Percentiles rank a stretch among this genome's conserved stretches.
Conservation (phyloP, 208 protist species). For the Vickermania spadyakhi region DNA sequence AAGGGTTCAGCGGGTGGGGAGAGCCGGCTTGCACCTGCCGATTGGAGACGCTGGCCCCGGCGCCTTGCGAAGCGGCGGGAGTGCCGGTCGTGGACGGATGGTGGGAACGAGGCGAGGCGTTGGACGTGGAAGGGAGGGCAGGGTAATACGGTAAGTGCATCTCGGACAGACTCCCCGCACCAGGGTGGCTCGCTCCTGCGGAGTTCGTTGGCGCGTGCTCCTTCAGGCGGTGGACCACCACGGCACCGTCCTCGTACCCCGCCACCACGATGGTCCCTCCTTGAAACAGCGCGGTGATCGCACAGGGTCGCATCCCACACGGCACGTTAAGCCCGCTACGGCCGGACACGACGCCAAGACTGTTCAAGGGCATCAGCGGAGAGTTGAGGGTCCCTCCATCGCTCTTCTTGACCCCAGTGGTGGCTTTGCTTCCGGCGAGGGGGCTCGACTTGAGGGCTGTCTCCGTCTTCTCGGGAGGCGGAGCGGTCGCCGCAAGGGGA, state of each 20-base stretch:
- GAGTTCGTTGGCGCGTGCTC: not conserved
- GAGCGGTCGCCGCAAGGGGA: not conserved
- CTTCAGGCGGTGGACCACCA: not conserved
- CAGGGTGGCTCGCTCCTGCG: not conserved
- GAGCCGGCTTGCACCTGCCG: not conserved
- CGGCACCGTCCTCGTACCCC: constrained; percentile 3
- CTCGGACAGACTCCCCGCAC: not conserved
- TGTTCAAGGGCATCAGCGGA: not conserved
- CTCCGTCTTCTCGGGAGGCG: not conserved
- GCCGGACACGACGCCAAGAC: not conserved
- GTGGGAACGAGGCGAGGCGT: not conserved
- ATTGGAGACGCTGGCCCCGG: not conserved
- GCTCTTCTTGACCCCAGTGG: not conserved
- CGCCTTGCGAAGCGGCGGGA: not conserved
- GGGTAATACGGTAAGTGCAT: not conserved
- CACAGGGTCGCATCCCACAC: not conserved
- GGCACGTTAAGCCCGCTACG: not conserved
- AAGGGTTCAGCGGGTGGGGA: not conserved
- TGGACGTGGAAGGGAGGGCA: not conserved
- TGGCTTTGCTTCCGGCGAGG: not conserved
- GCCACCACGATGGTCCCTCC: not conserved
- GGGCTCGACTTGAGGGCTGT: not conserved
- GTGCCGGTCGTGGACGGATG: not conserved
- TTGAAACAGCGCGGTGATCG: constrained; percentile 3
- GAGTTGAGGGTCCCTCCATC: not conserved